Base-by-base conservation (phyloP, 345 rosid species). In the Hevea brasiliensis region DNA sequence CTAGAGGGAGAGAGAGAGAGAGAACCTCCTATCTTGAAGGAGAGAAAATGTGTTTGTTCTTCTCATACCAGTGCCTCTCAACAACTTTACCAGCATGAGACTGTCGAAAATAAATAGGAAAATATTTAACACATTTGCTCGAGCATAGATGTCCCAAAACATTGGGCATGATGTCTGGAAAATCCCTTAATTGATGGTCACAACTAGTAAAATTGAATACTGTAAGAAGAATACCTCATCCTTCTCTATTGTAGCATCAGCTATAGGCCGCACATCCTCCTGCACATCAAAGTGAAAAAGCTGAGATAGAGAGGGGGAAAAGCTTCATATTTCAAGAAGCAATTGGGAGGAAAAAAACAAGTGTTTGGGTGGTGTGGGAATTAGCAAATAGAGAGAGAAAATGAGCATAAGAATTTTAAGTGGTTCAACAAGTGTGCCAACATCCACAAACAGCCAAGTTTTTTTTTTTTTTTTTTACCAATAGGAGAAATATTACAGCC, bases 21-120 rank as follows among this genome's bases (percentile, higher is more conserved):
- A 24, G 45, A 53, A 95, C 98, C 99, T 93, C 99, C 99, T 97
- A 96, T 85, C 98, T 86, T 10, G 98, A 96, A 83, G 98, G 97
- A 40, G 99, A 98, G 76, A 96, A 96, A 70, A 96, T 96, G 80
- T 92, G 99, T 73, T 93, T 93, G 91, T 95, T 95, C 92, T 93
- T 95, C 78, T 95, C 98, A 26, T 95, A 93, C 99, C 99, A 95
- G 81, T 95, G 99, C 82, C 99, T 91, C 90, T 95, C 99, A 40
- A 92, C 98, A 27, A 96, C 99, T 84, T 96, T 93, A 65, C 99
- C 99, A 37, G 99, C 98, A 79, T 95, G 99, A 12, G 98, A 95
- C 99, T 95, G 86, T 68, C 4, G 61, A 74, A 58, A 62, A 68
- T 13, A 23, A 44, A 18, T 17, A 35, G 23, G 27, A 32, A 23